Percentiles rank a stretch among this genome's conserved stretches.
Conservation (phyloP, 495 filamentous ascomycete genomes). For the Cladorrhinum samala region DNA sequence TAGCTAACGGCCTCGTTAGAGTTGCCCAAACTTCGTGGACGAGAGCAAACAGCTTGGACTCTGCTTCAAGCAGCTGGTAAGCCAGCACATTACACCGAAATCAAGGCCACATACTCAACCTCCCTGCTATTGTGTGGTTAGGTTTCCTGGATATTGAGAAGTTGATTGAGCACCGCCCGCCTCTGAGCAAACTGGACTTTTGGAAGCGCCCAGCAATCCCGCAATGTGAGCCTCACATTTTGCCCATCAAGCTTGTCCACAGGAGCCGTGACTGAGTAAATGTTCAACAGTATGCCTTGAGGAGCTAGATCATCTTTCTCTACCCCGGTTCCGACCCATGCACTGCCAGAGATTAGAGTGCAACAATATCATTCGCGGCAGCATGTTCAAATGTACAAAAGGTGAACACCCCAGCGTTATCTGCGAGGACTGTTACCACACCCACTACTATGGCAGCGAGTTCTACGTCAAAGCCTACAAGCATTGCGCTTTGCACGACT, state of each 20-base stretch:
- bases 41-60: neutral
- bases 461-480: conserved; percentile 27
- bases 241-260: neutral
- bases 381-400: conserved; percentile 25
- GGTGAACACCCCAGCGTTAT: conserved; percentile 1
- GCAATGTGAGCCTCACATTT: conserved; percentile 10
- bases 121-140: no score
- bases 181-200: conserved; percentile 15
- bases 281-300: conserved; percentile 5
- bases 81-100: no score
- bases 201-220: conserved; percentile 23
- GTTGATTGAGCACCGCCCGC: conserved; percentile 29
- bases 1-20: no score
- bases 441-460: neutral
- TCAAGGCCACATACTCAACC: no score
- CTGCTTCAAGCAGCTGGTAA: conserved; percentile 1
- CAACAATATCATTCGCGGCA: conserved; percentile 21
- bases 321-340: conserved; percentile 17
- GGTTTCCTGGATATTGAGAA: conserved; percentile 36
- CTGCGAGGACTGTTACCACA: conserved; percentile 22
- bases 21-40: neutral
- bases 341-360: conserved; percentile 16
- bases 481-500: conserved; percentile 15
- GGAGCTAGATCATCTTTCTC: conserved; percentile 10
- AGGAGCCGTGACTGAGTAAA: neutral